phyloP scores from a whole-genome alignment of 805 yeast species.

The Candida ficus region DNA sequence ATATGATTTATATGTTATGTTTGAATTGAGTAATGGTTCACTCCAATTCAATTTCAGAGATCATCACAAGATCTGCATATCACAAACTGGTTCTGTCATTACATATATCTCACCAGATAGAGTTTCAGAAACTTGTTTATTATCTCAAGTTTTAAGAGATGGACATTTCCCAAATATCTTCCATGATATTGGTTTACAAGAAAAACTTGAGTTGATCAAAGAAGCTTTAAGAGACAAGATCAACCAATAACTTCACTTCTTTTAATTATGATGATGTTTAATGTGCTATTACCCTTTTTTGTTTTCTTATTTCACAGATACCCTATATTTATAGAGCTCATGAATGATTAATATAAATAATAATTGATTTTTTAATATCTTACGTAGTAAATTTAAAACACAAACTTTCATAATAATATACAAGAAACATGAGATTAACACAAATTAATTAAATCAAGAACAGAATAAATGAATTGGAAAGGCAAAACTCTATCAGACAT shows the following conservation, averaged over 20 bases:
- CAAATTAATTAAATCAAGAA: background rate
- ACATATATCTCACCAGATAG: constrained; percentile 80
- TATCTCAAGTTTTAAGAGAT: constrained; percentile 41
- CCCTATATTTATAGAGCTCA: constrained; percentile 1
- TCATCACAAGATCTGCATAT: constrained; percentile 82
- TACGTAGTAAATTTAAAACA: too few species aligned
- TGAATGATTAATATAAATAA: too few species aligned
- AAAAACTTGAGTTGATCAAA: constrained; percentile 53
- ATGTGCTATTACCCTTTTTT: background rate
- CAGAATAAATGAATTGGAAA: background rate
- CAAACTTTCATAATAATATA: background rate
- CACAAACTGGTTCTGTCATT: constrained; percentile 68
- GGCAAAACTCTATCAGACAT: background rate
- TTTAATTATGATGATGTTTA: background rate
- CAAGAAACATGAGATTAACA: background rate
- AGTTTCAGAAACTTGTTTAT: constrained; percentile 61
- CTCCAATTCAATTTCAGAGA: constrained; percentile 94
- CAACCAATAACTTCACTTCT: constrained; percentile 5
- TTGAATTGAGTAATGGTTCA: constrained; percentile 87
- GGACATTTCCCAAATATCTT: constrained; percentile 43
- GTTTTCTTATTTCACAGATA: too few species aligned
- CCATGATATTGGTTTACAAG: constrained; percentile 38
- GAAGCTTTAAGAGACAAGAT: constrained; percentile 49
- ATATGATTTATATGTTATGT: constrained; percentile 77
- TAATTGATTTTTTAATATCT: too few species aligned